Base-by-base conservation (phyloP, 2,329 filamentous ascomycete genomes). In the Beauveria caledonica region DNA sequence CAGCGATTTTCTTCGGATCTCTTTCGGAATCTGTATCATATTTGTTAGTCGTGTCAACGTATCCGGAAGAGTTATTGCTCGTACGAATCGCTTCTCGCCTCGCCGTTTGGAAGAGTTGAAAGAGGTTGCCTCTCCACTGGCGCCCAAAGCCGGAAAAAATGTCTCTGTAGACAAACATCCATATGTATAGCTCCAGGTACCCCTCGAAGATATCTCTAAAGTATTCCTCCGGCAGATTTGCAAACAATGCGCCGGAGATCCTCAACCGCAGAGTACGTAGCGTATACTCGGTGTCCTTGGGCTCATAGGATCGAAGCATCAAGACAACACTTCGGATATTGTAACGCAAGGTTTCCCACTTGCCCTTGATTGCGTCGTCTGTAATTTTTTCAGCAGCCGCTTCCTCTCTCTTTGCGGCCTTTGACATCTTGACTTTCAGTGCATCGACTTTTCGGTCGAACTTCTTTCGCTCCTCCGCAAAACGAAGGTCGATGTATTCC, bases 191-290 rank as follows among this genome's bases (percentile, higher is more conserved):
- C 21, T 44, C 40, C 6, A 45, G 4, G 4, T 10, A 21, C 7
- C 5, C 3, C 10, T 45, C 40, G 0, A 45, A 21, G 3, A 29
- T 2, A 1, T 21, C 40, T 33, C 3, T 13, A 0, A 15, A 3
- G 5, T 9, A 15, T 5, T 8, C 10, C 1, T 21, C 0, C 0
- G 25, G 17, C 2, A n/a, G 2, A 2, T 11, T 9, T 1, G 5
- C 7, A 3, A 55, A 33, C 7, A 6, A 15, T 9, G 8, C 13
- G 0, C 5, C 0, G 3, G 50, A 19, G 3, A 52, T 10, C 0
- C 27, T 9, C 9, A 1, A 6, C 21, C 29, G 48, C 25, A 51
- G 11, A 13, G 2, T 15, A 7, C 11, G 17, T 2, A 36, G 27
- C 7, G 17, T 21, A 1, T 13, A 1, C 3, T n/a, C 5, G 27